Percentiles rank a stretch among this genome's conserved stretches.
Conservation (phyloP, 2,329 filamentous ascomycete species). For the Penicillium sp. region DNA sequence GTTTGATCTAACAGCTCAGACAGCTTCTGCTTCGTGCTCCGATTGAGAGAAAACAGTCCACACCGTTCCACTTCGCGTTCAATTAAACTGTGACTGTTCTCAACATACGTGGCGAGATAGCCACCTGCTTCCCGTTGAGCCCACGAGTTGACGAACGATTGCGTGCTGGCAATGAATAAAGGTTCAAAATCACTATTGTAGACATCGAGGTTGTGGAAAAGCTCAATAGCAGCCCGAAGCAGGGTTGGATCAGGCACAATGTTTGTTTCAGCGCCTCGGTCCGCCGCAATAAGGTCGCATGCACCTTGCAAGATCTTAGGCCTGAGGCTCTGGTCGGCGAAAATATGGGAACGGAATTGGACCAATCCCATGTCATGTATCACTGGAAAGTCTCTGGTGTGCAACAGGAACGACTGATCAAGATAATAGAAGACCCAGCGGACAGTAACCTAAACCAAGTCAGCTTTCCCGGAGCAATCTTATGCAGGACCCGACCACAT, state of each 20-base stretch:
- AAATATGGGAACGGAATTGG: conserved; percentile 66
- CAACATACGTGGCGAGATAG: conserved; percentile 72
- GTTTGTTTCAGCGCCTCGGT: conserved; percentile 57
- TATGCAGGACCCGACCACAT: conserved; percentile 32
- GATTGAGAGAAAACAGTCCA: conserved; percentile 76
- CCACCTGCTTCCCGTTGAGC: conserved; percentile 63
- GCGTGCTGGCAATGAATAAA: conserved; percentile 65
- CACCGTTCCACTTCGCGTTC: conserved; percentile 71
- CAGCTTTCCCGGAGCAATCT: not conserved
- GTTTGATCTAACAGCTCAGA: conserved; percentile 69
- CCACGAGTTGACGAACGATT: conserved; percentile 66
- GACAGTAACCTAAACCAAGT: conserved; percentile 60
- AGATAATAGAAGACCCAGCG: conserved; percentile 91
- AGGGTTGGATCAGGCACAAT: conserved; percentile 59
- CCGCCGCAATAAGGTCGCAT: conserved; percentile 70
- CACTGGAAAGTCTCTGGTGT: conserved; percentile 64
- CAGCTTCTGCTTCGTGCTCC: conserved; percentile 74
- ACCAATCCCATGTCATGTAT: conserved; percentile 78
- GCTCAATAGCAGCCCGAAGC: conserved; percentile 72
- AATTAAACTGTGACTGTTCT: conserved; percentile 66
- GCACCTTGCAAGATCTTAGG: conserved; percentile 63
- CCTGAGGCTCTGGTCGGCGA: conserved; percentile 53
- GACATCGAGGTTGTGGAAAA: conserved; percentile 80
- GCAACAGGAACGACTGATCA: conserved; percentile 82
- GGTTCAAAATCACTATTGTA: conserved; percentile 81